These are phyloP conservation scores for Brassica carinata DNA, from an alignment of 345 rosid species.

Conservation along the genomic window DNA sequence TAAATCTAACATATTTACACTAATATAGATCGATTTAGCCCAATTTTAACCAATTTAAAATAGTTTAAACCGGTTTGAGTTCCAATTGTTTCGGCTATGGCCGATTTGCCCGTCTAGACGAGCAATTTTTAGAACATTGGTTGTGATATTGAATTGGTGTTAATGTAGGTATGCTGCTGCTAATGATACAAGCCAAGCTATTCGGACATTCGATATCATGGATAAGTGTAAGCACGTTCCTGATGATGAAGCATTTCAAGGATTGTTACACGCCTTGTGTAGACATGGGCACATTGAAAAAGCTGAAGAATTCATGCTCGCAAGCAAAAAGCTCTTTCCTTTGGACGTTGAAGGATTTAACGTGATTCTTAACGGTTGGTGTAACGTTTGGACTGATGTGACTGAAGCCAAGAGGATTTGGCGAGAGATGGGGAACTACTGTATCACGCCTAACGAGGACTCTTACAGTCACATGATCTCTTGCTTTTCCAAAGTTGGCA, in stretches of 20 bases:
- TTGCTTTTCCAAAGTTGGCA: slow-evolving; percentile 46
- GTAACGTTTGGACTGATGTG: slow-evolving; percentile 61
- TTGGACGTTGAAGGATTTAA: slow-evolving; percentile 63
- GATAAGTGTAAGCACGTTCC: slow-evolving; percentile 73
- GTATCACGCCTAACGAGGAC: slow-evolving; percentile 63
- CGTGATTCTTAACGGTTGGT: slow-evolving; percentile 81
- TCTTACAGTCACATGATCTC: slow-evolving; percentile 75
- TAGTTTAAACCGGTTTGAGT: too few species aligned
- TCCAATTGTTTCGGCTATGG: too few species aligned
- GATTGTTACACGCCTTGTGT: slow-evolving; percentile 60
- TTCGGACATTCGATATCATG: slow-evolving; percentile 65
- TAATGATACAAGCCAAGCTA: slow-evolving; percentile 70
- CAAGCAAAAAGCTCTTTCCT: slow-evolving; percentile 75
- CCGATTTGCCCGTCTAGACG: too few species aligned
- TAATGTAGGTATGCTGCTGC: slow-evolving; percentile 75
- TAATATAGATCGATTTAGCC: too few species aligned
- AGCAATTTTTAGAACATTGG: too few species aligned
- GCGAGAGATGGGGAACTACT: slow-evolving; percentile 77
- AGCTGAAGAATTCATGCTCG: slow-evolving; percentile 92
- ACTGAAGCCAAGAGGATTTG: slow-evolving; percentile 89
- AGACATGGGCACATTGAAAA: slow-evolving; percentile 81
- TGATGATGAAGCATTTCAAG: slow-evolving; percentile 75
- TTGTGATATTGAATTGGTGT: slow-evolving; percentile 5
- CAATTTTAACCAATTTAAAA: too few species aligned
- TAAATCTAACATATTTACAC: too few species aligned